These are phyloP conservation scores for Thermoascus crustaceus DNA, from an alignment of 2,329 filamentous ascomycete genomes.

Conservation along the genomic window DNA sequence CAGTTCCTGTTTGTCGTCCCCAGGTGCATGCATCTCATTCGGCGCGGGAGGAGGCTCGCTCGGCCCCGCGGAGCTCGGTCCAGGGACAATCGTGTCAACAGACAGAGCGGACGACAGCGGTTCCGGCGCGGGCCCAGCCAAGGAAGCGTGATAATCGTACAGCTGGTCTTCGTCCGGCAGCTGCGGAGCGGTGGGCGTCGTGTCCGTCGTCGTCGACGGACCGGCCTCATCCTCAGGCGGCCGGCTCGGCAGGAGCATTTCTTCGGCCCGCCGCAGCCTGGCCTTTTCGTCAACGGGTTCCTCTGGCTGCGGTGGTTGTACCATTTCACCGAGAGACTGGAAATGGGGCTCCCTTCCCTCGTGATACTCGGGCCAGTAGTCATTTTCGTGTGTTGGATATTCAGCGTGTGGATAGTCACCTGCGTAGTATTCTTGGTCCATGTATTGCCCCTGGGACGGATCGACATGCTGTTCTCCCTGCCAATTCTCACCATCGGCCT, in stretches of 20 bases:
- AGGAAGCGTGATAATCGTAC: slow-evolving; percentile 35
- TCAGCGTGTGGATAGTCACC: too few relatives aligned
- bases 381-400: slow-evolving; percentile 16
- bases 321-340: slow-evolving; percentile 16
- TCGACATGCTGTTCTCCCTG: slow-evolving; percentile 13
- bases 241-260: slow-evolving; percentile 70
- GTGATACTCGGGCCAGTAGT: slow-evolving; percentile 16
- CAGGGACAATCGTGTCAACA: slow-evolving; percentile 21
- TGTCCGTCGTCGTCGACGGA: slow-evolving; percentile 35
- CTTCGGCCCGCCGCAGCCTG: slow-evolving; percentile 66
- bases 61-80: slow-evolving; percentile 38
- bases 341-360: slow-evolving; percentile 18
- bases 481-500: slow-evolving; percentile 21
- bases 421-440: slow-evolving; percentile 18
- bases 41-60: slow-evolving; percentile 23
- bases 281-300: slow-evolving; percentile 72
- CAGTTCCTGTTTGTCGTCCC: slow-evolving; percentile 73
- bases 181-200: slow-evolving; percentile 37
- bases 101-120: slow-evolving; percentile 17
- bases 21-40: slow-evolving; percentile 33
- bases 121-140: slow-evolving; percentile 17
- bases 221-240: slow-evolving; percentile 48
- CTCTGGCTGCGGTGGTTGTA: slow-evolving; percentile 46
- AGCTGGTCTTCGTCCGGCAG: slow-evolving; percentile 45
- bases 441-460: slow-evolving; percentile 14